phyloP scores from a whole-genome alignment of 1,284 basidiomycete species.

The Puccinia brachypodii region DNA sequence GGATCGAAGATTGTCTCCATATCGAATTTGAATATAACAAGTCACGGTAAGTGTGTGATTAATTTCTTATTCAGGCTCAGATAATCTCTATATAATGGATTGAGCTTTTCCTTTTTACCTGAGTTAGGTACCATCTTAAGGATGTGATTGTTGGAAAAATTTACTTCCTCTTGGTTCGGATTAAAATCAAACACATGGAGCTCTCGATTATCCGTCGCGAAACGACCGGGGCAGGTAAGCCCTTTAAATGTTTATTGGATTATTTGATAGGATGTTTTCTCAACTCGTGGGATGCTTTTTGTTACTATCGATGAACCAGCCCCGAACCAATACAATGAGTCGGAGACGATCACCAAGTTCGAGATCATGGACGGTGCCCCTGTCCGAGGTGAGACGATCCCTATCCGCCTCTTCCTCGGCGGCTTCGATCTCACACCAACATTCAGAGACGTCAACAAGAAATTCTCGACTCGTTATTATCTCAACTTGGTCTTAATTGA shows the following conservation, averaged over 20 bases:
- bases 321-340: conserved; percentile 98
- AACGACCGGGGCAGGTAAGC: conserved; percentile 74
- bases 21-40: conserved; percentile 99
- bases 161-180: conserved; percentile 95
- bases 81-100: neutral
- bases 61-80: neutral
- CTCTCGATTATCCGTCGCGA: conserved; percentile 95
- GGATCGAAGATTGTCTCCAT: conserved; percentile 96
- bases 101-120: neutral
- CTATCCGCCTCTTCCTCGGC: conserved; percentile 93
- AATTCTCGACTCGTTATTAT: conserved; percentile 95
- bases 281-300: neutral
- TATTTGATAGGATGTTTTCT: neutral
- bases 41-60: conserved; percentile 65
- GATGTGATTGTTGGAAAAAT: conserved; percentile 99
- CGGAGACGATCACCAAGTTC: conserved; percentile 98
- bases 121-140: conserved; percentile 77
- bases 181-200: conserved; percentile 99
- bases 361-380: conserved; percentile 99
- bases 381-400: conserved; percentile 94
- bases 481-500: conserved; percentile 95
- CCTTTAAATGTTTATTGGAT: too few species aligned
- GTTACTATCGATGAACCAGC: conserved; percentile 49
- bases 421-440: conserved; percentile 98
- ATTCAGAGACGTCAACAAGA: conserved; percentile 99